Percentiles rank a stretch among this genome's conserved stretches.
Evolutionary conservation across 2,329 filamentous ascomycete genomes (phyloP).

Genomic region (Talaromyces rugulosus): DNA sequence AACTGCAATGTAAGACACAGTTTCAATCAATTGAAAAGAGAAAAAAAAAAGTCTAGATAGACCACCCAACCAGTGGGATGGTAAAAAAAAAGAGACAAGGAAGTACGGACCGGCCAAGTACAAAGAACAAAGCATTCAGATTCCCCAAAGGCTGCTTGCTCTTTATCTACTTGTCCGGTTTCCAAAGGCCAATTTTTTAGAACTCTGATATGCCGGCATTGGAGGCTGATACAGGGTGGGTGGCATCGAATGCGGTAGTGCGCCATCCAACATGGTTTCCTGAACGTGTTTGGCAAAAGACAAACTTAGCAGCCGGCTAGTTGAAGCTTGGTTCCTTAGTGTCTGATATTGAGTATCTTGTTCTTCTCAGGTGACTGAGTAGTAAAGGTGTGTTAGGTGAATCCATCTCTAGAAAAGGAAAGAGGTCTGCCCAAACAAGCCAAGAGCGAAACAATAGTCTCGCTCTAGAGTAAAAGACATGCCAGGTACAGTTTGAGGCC

Average conservation of each 20-base stretch:
- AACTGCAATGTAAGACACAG: slow-evolving; percentile 13
- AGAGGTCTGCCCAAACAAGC: slow-evolving; percentile 4
- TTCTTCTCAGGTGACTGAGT: not conserved
- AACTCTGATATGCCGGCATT: not conserved
- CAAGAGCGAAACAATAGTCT: slow-evolving; percentile 8
- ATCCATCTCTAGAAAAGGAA: slow-evolving; percentile 5
- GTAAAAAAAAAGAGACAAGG: slow-evolving; percentile 22
- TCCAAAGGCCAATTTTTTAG: not conserved
- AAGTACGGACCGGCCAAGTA: slow-evolving; percentile 8
- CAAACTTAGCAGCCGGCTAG: not conserved
- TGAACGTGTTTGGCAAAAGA: not conserved
- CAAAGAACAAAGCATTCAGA: not conserved
- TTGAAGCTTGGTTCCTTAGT: not conserved
- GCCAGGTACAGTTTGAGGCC: slow-evolving; percentile 14
- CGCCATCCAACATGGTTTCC: not conserved
- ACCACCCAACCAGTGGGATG: slow-evolving; percentile 54
- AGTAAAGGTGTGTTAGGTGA: slow-evolving; percentile 2
- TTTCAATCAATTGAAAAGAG: slow-evolving; percentile 5
- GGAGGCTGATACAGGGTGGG: slow-evolving; percentile 8
- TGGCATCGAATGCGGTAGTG: not conserved
- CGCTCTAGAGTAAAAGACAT: slow-evolving; percentile 6
- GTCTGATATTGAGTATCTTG: slow-evolving; percentile 1
- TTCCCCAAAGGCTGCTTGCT: not conserved
- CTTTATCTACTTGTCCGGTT: slow-evolving; percentile 9
- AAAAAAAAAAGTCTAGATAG: slow-evolving; percentile 32